A percentile compares a stretch with the other conserved stretches of the same genome.
Evolutionary conservation across 139 green algal species (phyloP).

Genomic region (Coelastrella sp.): DNA sequence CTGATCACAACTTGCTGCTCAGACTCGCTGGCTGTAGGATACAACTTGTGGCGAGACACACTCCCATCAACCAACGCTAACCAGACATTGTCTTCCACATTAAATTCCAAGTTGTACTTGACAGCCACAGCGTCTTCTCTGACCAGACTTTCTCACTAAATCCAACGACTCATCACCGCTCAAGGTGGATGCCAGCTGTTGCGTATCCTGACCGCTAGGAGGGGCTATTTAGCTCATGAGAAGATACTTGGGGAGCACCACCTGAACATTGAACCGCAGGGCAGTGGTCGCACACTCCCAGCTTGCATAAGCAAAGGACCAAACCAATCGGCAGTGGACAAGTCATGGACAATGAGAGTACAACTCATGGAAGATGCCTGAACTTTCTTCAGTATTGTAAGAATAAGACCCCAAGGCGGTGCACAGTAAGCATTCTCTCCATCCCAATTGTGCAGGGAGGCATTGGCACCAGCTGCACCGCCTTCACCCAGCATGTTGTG

Average conservation of each 20-base stretch:
- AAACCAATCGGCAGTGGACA: neutral
- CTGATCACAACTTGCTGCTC: neutral
- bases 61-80: neutral
- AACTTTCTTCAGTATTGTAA: neutral
- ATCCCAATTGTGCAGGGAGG: neutral
- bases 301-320: neutral
- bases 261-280: neutral
- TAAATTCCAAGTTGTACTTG: neutral
- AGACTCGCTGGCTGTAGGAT: neutral
- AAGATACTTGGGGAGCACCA: neutral
- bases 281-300: neutral
- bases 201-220: neutral
- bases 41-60: neutral
- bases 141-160: neutral
- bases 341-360: neutral
- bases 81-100: neutral
- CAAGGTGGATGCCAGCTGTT: neutral
- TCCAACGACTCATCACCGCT: neutral
- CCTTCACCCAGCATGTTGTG: neutral
- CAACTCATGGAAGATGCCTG: neutral
- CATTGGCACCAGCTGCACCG: neutral
- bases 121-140: neutral
- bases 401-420: neutral
- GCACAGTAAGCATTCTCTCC: constrained; percentile 16
- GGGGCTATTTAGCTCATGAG: neutral